phyloP scores from a whole-genome alignment of 768 basidiomycete genomes.

The Neoboletus brunneissimus region DNA sequence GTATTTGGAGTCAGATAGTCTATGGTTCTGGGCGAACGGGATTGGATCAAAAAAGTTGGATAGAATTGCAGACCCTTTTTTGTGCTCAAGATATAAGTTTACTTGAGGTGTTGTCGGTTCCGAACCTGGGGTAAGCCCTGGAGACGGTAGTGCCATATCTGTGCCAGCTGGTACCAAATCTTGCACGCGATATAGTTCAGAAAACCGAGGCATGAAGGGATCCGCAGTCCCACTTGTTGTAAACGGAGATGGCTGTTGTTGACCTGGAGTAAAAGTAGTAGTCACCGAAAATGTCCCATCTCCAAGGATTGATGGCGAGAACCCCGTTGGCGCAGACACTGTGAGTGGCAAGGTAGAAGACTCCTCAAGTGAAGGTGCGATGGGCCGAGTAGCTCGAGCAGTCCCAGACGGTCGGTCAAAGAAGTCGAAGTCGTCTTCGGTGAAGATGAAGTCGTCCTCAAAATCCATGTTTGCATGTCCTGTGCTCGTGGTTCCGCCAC shows the following conservation, averaged over 20 bases:
- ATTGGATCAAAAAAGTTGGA: constrained; percentile 64
- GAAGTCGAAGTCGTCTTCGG: constrained; percentile 88
- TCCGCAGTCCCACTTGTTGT: constrained; percentile 23
- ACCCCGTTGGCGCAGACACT: constrained; percentile 32
- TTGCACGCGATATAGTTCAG: constrained; percentile 24
- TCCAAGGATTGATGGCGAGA: constrained; percentile 34
- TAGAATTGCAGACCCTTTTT: constrained; percentile 17
- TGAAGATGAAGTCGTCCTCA: constrained; percentile 56
- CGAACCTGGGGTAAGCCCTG: constrained; percentile 48
- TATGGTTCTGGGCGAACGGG: constrained; percentile 64
- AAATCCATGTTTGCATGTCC: constrained; percentile 43
- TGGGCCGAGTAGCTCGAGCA: constrained; percentile 20
- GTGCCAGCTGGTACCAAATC: constrained; percentile 33
- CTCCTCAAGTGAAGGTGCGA: constrained; percentile 15
- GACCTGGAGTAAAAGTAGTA: constrained; percentile 21
- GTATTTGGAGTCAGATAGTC: constrained; percentile 71
- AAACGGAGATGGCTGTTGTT: constrained; percentile 31
- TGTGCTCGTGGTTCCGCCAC: constrained; percentile 21
- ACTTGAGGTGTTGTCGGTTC: constrained; percentile 55
- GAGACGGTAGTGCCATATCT: constrained; percentile 50
- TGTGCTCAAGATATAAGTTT: constrained; percentile 37
- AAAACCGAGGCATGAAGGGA: constrained; percentile 18
- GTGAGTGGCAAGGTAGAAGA: constrained; percentile 32
- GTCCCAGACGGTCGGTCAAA: constrained; percentile 60
- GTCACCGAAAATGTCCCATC: constrained; percentile 28